Conservation (phyloP, 2,329 filamentous ascomycete genomes). For the Lecanicillium sp. region DNA sequence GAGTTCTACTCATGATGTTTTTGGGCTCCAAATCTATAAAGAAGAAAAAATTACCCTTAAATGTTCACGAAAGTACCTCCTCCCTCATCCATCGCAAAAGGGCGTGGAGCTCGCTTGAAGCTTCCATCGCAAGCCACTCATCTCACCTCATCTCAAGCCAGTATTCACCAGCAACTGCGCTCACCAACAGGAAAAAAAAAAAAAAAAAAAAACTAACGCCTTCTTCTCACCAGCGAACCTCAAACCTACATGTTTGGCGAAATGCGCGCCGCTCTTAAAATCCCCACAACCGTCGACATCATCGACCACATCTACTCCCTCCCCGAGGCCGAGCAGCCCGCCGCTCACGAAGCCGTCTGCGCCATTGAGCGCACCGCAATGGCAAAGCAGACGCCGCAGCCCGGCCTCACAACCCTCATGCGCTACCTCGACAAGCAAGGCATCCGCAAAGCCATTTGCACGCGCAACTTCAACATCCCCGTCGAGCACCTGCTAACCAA, state of each 20-base stretch:
- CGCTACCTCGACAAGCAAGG: conserved; percentile 54
- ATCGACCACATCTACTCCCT: conserved; percentile 79
- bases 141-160: too few species aligned
- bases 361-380: conserved; percentile 76
- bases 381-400: conserved; percentile 70
- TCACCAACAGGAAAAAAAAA: too few species aligned
- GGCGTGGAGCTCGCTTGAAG: too few species aligned
- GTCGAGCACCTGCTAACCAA: conserved; percentile 66
- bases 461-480: conserved; percentile 82
- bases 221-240: conserved; percentile 67
- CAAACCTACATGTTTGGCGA: conserved; percentile 93
- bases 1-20: conserved; percentile 26
- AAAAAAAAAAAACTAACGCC: too few species aligned
- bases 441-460: conserved; percentile 79
- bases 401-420: conserved; percentile 73
- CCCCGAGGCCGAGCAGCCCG: conserved; percentile 47
- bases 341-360: conserved; percentile 66
- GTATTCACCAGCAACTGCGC: too few species aligned
- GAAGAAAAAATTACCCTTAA: not conserved
- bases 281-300: conserved; percentile 69
- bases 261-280: conserved; percentile 71
- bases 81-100: not conserved
- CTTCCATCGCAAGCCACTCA: too few species aligned
- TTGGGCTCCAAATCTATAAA: not conserved
- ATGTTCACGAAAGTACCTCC: not conserved